phyloP scores from a whole-genome alignment of 140 eudicot genomes.

The Oenanthe javanica region DNA sequence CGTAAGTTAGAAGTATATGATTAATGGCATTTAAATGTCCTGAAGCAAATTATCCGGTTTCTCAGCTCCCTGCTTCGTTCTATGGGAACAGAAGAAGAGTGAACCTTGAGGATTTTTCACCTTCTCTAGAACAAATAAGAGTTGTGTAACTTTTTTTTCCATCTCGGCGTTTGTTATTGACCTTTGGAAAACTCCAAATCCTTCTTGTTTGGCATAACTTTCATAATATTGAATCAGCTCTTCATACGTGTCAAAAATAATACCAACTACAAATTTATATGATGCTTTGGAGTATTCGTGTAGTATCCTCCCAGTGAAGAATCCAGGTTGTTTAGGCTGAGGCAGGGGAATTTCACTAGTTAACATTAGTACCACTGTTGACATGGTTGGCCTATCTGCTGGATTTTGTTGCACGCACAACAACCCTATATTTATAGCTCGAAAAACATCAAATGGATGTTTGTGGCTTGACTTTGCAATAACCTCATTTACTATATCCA shows the following conservation, averaged over 20 bases:
- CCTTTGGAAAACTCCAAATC: neutral
- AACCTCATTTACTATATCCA: slow-evolving; percentile 27
- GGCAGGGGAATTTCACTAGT: slow-evolving; percentile 29
- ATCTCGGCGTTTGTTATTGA: too few species aligned
- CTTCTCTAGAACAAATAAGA: too few species aligned
- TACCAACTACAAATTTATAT: neutral
- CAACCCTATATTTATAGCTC: slow-evolving; percentile 45
- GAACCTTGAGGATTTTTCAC: slow-evolving; percentile 16
- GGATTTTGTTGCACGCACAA: slow-evolving; percentile 42
- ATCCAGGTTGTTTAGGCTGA: slow-evolving; percentile 32
- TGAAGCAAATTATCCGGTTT: slow-evolving; percentile 12
- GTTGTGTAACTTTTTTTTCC: too few species aligned
- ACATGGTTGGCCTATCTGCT: slow-evolving; percentile 43
- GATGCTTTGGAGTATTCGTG: neutral
- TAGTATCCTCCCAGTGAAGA: slow-evolving; percentile 15
- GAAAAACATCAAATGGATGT: slow-evolving; percentile 14
- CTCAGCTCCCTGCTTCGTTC: slow-evolving; percentile 10
- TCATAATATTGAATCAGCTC: too few species aligned
- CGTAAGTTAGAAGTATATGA: neutral
- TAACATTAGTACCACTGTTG: slow-evolving; percentile 37
- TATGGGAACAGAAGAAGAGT: slow-evolving; percentile 27
- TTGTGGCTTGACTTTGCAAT: slow-evolving; percentile 10
- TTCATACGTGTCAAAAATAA: too few species aligned
- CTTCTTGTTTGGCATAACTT: too few species aligned
- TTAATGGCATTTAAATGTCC: neutral